A percentile compares a stretch with the other conserved stretches of the same genome.
phyloP scores from a whole-genome alignment of 2,329 filamentous ascomycete genomes.

The Sporothrix euskadiensis region DNA sequence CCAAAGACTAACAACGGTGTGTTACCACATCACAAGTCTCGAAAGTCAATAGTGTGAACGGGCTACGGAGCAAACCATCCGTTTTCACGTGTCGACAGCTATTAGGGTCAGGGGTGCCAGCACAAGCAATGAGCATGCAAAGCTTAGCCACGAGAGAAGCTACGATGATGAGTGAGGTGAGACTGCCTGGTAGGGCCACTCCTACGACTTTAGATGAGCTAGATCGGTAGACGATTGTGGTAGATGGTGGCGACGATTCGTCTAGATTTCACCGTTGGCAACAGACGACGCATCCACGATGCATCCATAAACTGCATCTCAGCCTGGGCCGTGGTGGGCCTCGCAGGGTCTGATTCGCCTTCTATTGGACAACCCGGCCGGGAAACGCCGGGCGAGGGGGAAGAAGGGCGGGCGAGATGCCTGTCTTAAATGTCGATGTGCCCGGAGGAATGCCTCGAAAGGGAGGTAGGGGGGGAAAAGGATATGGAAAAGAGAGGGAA shows the following conservation, averaged over 20 bases:
- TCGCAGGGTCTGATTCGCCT: background rate
- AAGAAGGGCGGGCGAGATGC: background rate
- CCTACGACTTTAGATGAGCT: background rate
- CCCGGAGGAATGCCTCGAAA: slow-evolving; percentile 4
- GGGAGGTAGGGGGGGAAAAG: background rate
- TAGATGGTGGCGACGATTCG: slow-evolving; percentile 2
- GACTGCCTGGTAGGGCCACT: background rate
- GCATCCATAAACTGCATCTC: background rate
- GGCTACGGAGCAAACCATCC: background rate
- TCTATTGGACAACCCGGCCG: background rate
- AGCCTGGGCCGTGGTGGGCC: background rate
- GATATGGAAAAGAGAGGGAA: background rate
- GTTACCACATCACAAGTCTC: background rate
- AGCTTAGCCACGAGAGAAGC: background rate
- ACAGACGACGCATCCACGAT: background rate
- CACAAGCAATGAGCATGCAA: background rate
- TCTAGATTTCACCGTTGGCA: background rate
- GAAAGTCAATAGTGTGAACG: slow-evolving; percentile 5
- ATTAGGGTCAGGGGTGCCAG: background rate
- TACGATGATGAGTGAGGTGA: background rate
- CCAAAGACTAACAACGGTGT: background rate
- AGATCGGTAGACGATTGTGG: background rate
- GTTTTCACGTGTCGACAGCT: background rate
- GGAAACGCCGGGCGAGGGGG: background rate
- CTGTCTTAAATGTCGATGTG: background rate